A percentile compares a stretch with the other conserved stretches of the same genome.
Evolutionary conservation across 2,329 filamentous ascomycete species (phyloP).

Genomic region (Thielaviopsis musarum): DNA sequence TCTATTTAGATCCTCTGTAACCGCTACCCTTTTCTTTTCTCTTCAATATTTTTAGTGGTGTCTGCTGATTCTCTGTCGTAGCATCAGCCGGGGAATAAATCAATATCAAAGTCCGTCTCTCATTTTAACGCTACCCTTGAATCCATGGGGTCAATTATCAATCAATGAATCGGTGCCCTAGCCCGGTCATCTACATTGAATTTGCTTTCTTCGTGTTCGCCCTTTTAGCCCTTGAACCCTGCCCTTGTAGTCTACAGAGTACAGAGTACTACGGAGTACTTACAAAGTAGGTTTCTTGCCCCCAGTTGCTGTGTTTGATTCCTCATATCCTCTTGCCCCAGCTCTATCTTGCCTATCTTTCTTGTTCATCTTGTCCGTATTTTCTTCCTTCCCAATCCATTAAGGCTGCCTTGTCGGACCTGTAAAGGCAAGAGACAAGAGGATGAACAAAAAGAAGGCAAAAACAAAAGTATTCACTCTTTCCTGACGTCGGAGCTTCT

Average conservation of each 20-base stretch:
- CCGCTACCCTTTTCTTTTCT: too few relatives aligned
- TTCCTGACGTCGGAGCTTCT: not conserved
- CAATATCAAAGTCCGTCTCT: not conserved
- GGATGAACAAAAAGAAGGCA: not conserved
- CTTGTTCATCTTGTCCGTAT: not conserved
- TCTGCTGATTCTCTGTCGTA: not conserved
- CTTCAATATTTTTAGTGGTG: not conserved
- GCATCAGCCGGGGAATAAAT: not conserved
- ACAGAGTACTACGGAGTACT: too few relatives aligned
- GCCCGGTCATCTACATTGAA: not conserved
- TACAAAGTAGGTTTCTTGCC: not conserved
- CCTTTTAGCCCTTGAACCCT: not conserved
- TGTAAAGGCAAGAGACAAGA: not conserved
- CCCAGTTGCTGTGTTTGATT: not conserved
- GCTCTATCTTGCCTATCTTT: not conserved
- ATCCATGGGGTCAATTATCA: too few relatives aligned
- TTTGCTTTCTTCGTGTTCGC: not conserved
- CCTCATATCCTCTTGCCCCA: too few relatives aligned
- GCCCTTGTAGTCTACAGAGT: too few relatives aligned
- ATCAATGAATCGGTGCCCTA: not conserved
- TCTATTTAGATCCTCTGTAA: too few relatives aligned
- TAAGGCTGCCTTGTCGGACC: too few relatives aligned
- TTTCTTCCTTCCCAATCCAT: too few relatives aligned
- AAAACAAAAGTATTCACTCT: not conserved
- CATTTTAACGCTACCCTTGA: not conserved